These are phyloP conservation scores for Blastocrithidia nonstop DNA, from an alignment of 208 protist genomes.

Conservation along the genomic window DNA sequence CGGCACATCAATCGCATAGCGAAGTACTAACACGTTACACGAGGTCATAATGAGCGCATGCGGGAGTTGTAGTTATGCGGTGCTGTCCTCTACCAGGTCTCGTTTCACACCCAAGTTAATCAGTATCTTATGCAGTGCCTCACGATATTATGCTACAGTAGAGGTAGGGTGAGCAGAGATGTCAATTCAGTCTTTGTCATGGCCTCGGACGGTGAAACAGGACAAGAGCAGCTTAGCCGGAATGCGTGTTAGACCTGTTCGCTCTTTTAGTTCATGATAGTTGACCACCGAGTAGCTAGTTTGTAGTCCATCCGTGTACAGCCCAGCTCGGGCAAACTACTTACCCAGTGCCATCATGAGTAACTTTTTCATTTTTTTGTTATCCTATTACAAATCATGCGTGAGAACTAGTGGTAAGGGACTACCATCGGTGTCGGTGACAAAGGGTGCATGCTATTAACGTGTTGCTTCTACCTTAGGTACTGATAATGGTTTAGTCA, in stretches of 20 bases:
- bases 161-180: slow-evolving; percentile 50
- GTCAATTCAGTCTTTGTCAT: slow-evolving; percentile 34
- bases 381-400: no score
- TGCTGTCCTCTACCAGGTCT: slow-evolving; percentile 29
- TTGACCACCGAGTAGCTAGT: slow-evolving; percentile 44
- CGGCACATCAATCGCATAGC: slow-evolving; percentile 37
- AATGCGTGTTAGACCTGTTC: slow-evolving; percentile 32
- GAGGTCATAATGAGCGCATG: slow-evolving; percentile 37
- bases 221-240: slow-evolving; percentile 47
- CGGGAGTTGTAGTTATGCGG: slow-evolving; percentile 53
- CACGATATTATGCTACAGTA: slow-evolving; percentile 38
- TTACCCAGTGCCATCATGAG: slow-evolving; percentile 28
- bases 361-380: slow-evolving; percentile 19
- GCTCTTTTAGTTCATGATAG: slow-evolving; percentile 33
- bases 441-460: no score
- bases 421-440: no score
- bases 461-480: no score
- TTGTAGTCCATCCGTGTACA: slow-evolving; percentile 27
- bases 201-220: slow-evolving; percentile 16
- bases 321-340: slow-evolving; percentile 27
- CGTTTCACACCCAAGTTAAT: slow-evolving; percentile 29
- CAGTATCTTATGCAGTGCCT: slow-evolving; percentile 30
- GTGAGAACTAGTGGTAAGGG: no score
- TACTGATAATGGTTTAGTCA: no score
- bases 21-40: slow-evolving; percentile 42